These are phyloP conservation scores for Glycine tomentella DNA, from an alignment of 306 rosid species.

Conservation along the genomic window DNA sequence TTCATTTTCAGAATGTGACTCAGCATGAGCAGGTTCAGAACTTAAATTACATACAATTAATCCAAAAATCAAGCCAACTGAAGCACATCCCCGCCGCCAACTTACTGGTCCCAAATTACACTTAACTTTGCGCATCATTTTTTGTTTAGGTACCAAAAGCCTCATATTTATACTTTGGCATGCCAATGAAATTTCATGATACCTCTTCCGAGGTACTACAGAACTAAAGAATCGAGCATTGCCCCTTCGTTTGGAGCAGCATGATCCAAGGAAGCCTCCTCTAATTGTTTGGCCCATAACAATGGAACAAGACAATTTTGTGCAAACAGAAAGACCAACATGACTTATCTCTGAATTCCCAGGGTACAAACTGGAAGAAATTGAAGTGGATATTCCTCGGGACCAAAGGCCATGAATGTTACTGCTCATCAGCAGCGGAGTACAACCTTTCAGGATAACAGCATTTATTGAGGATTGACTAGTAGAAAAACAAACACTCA, in stretches of 20 bases:
- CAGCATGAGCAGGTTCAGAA: constrained; percentile 70
- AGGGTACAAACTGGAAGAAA: constrained; percentile 50
- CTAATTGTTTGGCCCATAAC: constrained; percentile 55
- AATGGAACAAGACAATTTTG: background rate
- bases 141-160: constrained; percentile 62
- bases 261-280: constrained; percentile 61
- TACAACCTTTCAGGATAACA: constrained; percentile 56
- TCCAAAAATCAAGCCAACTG: constrained; percentile 75
- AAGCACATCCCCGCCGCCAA: constrained; percentile 70
- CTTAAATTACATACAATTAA: constrained; percentile 65
- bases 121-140: constrained; percentile 62
- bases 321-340: constrained; percentile 54
- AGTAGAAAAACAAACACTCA: constrained; percentile 59
- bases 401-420: constrained; percentile 61
- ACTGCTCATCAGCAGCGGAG: constrained; percentile 68
- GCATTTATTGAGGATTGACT: constrained; percentile 58
- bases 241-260: constrained; percentile 61
- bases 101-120: constrained; percentile 55
- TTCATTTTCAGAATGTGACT: constrained; percentile 52
- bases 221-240: constrained; percentile 46
- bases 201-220: constrained; percentile 51
- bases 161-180: constrained; percentile 65
- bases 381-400: constrained; percentile 55
- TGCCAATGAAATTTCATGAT: constrained; percentile 61
- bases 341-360: constrained; percentile 53